Conservation (phyloP, 441 rosid species). For the Croton setiger region DNA sequence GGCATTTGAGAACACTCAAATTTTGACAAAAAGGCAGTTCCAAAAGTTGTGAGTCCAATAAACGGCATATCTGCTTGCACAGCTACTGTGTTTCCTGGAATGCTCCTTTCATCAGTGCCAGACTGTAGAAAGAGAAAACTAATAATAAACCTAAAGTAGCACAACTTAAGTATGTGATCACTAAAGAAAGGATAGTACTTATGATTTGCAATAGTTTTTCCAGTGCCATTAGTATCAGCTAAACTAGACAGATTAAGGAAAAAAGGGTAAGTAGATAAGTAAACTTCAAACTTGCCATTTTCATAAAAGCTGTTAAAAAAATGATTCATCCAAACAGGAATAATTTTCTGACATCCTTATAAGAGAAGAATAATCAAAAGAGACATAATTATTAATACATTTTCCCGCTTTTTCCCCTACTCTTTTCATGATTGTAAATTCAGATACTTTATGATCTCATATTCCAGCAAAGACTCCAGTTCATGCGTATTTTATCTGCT, state of each 20-base stretch:
- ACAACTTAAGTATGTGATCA: background rate
- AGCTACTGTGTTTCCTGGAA: slow-evolving; percentile 93
- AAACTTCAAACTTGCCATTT: background rate
- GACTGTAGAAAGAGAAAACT: slow-evolving; percentile 46
- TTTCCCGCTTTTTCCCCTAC: too few species aligned
- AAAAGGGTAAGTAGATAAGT: too few species aligned
- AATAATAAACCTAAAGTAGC: slow-evolving; percentile 5
- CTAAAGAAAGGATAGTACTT: background rate
- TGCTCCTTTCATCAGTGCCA: slow-evolving; percentile 95
- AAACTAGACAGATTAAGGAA: background rate
- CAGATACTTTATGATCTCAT: too few species aligned
- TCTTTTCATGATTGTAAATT: too few species aligned
- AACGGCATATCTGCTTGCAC: slow-evolving; percentile 99
- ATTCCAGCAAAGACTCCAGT: too few species aligned
- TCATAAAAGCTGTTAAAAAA: background rate
- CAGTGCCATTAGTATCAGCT: background rate
- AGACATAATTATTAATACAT: too few species aligned
- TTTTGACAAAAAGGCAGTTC: slow-evolving; percentile 91
- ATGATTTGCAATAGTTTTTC: background rate
- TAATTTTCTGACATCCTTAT: too few species aligned
- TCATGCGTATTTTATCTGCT: too few species aligned
- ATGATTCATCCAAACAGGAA: too few species aligned
- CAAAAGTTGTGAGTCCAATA: slow-evolving; percentile 86
- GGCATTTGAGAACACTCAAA: slow-evolving; percentile 99
- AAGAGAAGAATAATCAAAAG: too few species aligned